Base-by-base conservation (phyloP, 1,284 basidiomycete genomes). In the Malassezia yamatoensis region DNA sequence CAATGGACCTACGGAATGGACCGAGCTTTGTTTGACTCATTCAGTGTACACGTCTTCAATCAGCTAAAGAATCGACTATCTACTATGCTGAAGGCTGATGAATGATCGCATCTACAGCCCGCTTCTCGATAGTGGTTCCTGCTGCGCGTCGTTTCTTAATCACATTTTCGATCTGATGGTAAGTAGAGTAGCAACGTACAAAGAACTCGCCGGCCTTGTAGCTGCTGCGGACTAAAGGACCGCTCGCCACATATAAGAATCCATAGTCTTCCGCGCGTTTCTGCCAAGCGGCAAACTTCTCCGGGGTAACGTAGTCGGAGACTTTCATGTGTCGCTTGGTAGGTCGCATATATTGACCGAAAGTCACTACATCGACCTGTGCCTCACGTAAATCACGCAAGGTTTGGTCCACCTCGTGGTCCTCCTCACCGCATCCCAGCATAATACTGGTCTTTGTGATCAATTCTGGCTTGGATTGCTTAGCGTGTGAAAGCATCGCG, bases 241-340 rank as follows among this genome's bases (percentile, higher is more conserved):
- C 94, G 72, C 87, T 90, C 2, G 94, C 94, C 36, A 96, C 93
- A 70, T 98, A 99, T 49, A 96, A 74, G 81, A 99, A 99, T 37
- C 93, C 91, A 80, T 96, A 84, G 58, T 83, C 82, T 72, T 96
- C 88, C 11, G 94, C 93, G 13, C 86, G 79, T 65, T 82, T 78
- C 76, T 87, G 90, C 93, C 93, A 99, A 57, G 82, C 79, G 54
- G 88, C 86, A 69, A 96, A 99, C 76, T 96, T 91, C 2, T 83
- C 82, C 0, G 94, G 94, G 60, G 87, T 82, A 15, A 98, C 90
- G 70, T 99, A 99, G 20, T 88, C 85, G 64, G 90, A 85, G 7
- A 99, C 94, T 77, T 96, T 98, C 94, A 99, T 98, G 77, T 98
- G 94, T 34, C 85, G 82, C 77, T 98, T 98, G 1, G 94, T 98